Evolutionary conservation across 2,329 filamentous ascomycete species (phyloP).

Genomic region (Didymella glomerata): DNA sequence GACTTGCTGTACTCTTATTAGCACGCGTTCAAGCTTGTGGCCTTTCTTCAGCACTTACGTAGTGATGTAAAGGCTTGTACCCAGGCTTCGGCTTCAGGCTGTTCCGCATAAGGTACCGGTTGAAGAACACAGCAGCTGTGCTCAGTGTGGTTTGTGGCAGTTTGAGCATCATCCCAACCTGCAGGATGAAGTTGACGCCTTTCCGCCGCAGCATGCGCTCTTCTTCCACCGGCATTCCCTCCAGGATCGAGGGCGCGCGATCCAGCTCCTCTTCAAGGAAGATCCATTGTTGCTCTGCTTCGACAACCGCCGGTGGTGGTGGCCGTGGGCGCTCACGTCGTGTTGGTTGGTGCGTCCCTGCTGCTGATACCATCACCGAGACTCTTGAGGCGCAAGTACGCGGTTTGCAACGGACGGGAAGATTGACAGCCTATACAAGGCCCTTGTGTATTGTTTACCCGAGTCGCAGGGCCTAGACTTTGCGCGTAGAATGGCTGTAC

Average conservation of each 20-base stretch:
- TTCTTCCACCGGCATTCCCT: constrained; percentile 78
- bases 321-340: constrained; percentile 47
- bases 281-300: constrained; percentile 79
- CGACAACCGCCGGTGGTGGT: constrained; percentile 59
- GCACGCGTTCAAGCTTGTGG: neutral
- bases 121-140: constrained; percentile 93
- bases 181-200: constrained; percentile 95
- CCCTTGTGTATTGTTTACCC: neutral
- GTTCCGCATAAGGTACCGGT: constrained; percentile 92
- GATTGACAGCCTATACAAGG: neutral
- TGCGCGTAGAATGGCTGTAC: neutral
- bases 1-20: constrained; percentile 64
- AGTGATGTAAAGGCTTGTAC: constrained; percentile 81
- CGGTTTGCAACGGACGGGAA: constrained; percentile 5
- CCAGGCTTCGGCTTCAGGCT: constrained; percentile 78
- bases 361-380: constrained; percentile 43
- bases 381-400: neutral
- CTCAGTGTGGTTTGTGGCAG: constrained; percentile 90
- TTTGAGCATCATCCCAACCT: constrained; percentile 91
- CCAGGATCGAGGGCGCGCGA: constrained; percentile 82
- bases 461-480: neutral
- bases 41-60: constrained; percentile 54
- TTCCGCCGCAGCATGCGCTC: constrained; percentile 86
- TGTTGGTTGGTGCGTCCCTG: constrained; percentile 28
- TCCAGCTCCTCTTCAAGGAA: constrained; percentile 85